phyloP scores from a whole-genome alignment of 176 grass and related monocot species.

The Saccharum officinarum region DNA sequence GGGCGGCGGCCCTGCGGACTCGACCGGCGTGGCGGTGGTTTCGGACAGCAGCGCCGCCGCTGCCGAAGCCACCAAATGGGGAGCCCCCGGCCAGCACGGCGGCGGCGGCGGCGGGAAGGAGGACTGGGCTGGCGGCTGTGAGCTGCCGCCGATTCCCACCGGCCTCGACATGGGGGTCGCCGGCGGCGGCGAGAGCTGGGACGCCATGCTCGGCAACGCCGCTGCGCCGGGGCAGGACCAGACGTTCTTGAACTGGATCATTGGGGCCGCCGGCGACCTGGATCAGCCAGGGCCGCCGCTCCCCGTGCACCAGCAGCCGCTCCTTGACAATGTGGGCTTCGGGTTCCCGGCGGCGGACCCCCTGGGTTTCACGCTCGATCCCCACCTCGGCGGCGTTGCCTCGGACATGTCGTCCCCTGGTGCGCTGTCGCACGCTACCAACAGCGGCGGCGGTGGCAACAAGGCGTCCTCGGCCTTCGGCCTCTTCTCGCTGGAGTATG shows the following conservation, averaged over 20 bases:
- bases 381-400: slow-evolving; percentile 31
- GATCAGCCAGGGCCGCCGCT: slow-evolving; percentile 32
- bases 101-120: slow-evolving; percentile 6
- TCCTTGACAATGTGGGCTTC: slow-evolving; percentile 53
- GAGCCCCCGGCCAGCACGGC: slow-evolving; percentile 23
- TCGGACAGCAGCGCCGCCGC: slow-evolving; percentile 33
- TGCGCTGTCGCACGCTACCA: slow-evolving; percentile 31
- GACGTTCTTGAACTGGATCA: slow-evolving; percentile 93
- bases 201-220: slow-evolving; percentile 49
- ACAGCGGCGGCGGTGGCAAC: slow-evolving; percentile 24
- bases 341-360: slow-evolving; percentile 59
- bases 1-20: slow-evolving; percentile 60
- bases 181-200: slow-evolving; percentile 52
- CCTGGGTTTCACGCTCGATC: slow-evolving; percentile 51
- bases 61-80: slow-evolving; percentile 54
- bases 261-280: slow-evolving; percentile 68
- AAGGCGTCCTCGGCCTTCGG: slow-evolving; percentile 41
- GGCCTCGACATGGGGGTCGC: slow-evolving; percentile 54
- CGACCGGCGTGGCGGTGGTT: slow-evolving; percentile 71
- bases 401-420: slow-evolving; percentile 45
- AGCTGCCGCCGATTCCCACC: slow-evolving; percentile 67
- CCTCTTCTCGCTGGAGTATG: slow-evolving; percentile 33
- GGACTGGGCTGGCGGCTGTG: slow-evolving; percentile 52
- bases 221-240: slow-evolving; percentile 60
- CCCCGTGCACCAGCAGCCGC: slow-evolving; percentile 43